Conservation (phyloP, 352 stramenopile species). For the Vaucheria bursata region DNA sequence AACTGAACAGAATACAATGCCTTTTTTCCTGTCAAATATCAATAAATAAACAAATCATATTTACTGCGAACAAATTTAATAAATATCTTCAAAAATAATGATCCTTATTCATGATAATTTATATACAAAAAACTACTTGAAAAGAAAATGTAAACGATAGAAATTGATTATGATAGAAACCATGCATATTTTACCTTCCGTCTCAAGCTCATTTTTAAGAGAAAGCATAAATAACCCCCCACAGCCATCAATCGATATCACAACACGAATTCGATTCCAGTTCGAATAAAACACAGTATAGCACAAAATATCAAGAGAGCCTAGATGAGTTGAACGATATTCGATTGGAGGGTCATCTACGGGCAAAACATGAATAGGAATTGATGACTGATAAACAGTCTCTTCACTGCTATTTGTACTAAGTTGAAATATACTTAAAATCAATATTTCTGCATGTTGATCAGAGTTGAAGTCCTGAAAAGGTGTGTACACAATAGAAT, state of each 20-base stretch:
- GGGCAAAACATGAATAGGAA: constrained; percentile 22
- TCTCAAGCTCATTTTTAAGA: background rate
- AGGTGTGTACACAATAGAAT: constrained; percentile 37
- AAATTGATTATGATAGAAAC: background rate
- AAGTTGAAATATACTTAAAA: constrained; percentile 11
- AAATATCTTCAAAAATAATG: no score
- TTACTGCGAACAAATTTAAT: no score
- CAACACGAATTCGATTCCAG: background rate
- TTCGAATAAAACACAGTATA: constrained; percentile 1
- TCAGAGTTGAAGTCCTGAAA: constrained; percentile 47
- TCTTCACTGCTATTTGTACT: background rate
- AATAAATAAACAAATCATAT: no score
- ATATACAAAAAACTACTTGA: no score
- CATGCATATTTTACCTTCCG: background rate
- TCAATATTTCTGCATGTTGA: constrained; percentile 35
- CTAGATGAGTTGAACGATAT: constrained; percentile 15
- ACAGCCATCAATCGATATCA: background rate
- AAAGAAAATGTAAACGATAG: no score
- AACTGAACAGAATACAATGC: no score
- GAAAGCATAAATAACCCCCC: background rate
- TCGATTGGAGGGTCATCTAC: constrained; percentile 34
- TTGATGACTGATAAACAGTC: background rate
- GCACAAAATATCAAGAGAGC: constrained; percentile 29
- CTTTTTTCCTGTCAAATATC: no score
- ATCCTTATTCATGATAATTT: no score